Evolutionary conservation across 2,329 filamentous ascomycete genomes (phyloP), one percentile per base, ranked within the genome.

Genomic region (Neoascochyta sp.): DNA sequence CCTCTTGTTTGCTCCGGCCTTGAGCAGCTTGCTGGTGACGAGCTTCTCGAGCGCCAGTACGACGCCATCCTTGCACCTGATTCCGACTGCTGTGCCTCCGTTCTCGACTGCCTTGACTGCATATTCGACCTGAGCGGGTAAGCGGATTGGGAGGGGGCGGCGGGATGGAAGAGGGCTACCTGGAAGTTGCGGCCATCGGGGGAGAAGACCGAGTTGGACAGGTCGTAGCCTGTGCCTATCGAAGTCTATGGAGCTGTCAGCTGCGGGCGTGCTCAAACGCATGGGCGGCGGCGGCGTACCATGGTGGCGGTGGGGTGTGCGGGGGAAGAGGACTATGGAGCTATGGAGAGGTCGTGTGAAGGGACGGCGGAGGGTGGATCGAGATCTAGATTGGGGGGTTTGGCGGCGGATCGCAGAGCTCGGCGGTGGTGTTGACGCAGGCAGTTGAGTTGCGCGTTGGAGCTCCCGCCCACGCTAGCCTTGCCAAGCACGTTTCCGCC

Each of bases 121-220:
- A 67, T 98, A 98, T 76, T 98, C 92, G 67, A 83, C 80, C 75
- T 78, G 27, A 9, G 4, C 9, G 9, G 16, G 42, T 55, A 26
- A 54, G 44, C 27, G 13, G 23, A 7, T 9, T 18, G 13, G 7
- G n/a, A 14, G 5, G 9, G 17, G 21, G 21, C 27, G 27, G n/a
- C 27, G 20, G 22, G 21, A 30, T n/a, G 13, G 22, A 10, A 13
- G n/a, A 11, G 10, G 15, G 34, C 42, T 62, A 93, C 87, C 70
- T 98, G 92, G 69, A 98, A 98, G 69, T 98, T 98, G 55, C 92
- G 86, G 63, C 92, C 92, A 71, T 98, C 92, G 49, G 92, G 92
- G 27, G 92, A 96, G 76, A 96, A 98, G 74, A 96, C 93, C 61
- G 92, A 96, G 78, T 98, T 98, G 65, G 87, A 87, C 58, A 98